Conservation (phyloP, 257 asterid species). For the Nyctanthes arbortristis region DNA sequence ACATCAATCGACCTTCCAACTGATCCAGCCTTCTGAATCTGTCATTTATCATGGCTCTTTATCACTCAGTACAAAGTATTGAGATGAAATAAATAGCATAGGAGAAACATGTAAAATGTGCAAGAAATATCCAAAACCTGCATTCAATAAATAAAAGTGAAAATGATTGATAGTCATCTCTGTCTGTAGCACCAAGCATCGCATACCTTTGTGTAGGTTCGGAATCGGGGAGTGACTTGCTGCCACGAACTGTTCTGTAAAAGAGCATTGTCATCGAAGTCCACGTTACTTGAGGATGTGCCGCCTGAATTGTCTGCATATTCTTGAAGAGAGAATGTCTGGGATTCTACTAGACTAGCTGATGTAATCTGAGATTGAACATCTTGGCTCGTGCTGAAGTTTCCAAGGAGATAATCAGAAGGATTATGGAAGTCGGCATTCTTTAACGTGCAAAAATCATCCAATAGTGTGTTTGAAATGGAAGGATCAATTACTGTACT, state of each 20-base stretch:
- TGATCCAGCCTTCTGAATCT: slow-evolving; percentile 92
- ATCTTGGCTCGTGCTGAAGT: slow-evolving; percentile 59
- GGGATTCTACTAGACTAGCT: slow-evolving; percentile 79
- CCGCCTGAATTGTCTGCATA: slow-evolving; percentile 89
- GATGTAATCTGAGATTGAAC: slow-evolving; percentile 88
- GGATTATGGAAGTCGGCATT: too few species aligned
- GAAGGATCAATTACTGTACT: slow-evolving; percentile 46
- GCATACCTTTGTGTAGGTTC: slow-evolving; percentile 86
- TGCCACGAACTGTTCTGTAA: slow-evolving; percentile 70
- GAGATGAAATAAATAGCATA: neutral
- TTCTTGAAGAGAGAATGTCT: slow-evolving; percentile 65
- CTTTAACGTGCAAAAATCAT: too few species aligned
- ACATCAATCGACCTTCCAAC: slow-evolving; percentile 96
- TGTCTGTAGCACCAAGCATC: neutral
- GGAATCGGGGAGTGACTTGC: slow-evolving; percentile 69
- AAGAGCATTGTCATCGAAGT: slow-evolving; percentile 62
- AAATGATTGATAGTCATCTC: neutral
- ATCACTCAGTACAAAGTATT: neutral
- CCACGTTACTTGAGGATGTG: slow-evolving; percentile 81
- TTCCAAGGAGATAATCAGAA: too few species aligned
- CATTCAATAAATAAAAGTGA: neutral
- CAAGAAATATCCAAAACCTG: neutral
- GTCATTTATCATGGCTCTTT: neutral
- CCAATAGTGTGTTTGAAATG: too few species aligned
- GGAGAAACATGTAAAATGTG: neutral